These are phyloP conservation scores for Fonsecaea pedrosoi DNA, from an alignment of 2,329 filamentous ascomycete species.

Conservation along the genomic window DNA sequence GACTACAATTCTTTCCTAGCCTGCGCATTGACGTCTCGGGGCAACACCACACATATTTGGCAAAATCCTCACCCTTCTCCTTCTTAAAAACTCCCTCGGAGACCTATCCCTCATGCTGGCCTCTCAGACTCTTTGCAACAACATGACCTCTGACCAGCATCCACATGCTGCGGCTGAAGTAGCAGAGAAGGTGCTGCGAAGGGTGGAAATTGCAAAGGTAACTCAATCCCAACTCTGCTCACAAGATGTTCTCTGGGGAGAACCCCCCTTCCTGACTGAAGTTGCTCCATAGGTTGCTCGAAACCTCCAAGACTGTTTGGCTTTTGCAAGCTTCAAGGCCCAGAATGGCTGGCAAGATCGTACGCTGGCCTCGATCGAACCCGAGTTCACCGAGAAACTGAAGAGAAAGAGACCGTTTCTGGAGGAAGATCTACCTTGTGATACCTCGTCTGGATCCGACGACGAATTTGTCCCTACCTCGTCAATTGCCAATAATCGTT, in stretches of 20 bases:
- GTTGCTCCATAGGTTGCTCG: slow-evolving; percentile 77
- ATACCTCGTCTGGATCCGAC: slow-evolving; percentile 82
- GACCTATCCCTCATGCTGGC: slow-evolving; percentile 37
- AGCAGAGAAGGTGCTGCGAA: slow-evolving; percentile 70
- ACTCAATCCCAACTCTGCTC: slow-evolving; percentile 17
- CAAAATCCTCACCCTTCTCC: slow-evolving; percentile 30
- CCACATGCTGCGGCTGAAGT: slow-evolving; percentile 46
- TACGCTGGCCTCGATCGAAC: slow-evolving; percentile 83
- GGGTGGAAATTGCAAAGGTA: slow-evolving; percentile 79
- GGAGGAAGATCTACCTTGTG: slow-evolving; percentile 82
- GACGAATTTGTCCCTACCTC: slow-evolving; percentile 71
- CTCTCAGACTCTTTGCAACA: slow-evolving; percentile 43
- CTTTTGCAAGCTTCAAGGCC: slow-evolving; percentile 95
- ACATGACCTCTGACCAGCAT: slow-evolving; percentile 45
- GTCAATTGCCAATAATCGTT: slow-evolving; percentile 62
- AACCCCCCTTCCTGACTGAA: slow-evolving; percentile 36
- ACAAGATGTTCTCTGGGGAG: slow-evolving; percentile 22
- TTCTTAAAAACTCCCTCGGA: slow-evolving; percentile 27
- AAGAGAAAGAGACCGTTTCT: slow-evolving; percentile 70
- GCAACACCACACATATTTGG: slow-evolving; percentile 36
- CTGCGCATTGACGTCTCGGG: slow-evolving; percentile 37
- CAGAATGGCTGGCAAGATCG: slow-evolving; percentile 94
- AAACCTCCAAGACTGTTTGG: slow-evolving; percentile 89
- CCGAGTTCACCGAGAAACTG: slow-evolving; percentile 79
- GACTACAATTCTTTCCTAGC: slow-evolving; percentile 33